Percentiles rank a stretch among this genome's conserved stretches.
phyloP scores from a whole-genome alignment of 768 basidiomycete species.

The Amyloporia xantha region DNA sequence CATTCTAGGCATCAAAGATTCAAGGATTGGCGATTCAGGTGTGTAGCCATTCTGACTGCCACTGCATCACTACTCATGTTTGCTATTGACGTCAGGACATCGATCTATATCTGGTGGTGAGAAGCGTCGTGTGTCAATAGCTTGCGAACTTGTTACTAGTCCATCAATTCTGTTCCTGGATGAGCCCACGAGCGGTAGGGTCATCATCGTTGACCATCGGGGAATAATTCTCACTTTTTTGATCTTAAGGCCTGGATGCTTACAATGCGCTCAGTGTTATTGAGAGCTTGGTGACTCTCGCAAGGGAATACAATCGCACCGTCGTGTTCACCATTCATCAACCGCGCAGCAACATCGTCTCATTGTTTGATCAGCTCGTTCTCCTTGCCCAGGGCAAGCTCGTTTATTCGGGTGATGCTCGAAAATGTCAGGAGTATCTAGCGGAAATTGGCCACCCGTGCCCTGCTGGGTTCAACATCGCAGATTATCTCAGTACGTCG shows the following conservation, averaged over 20 bases:
- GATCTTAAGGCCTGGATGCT: constrained; percentile 73
- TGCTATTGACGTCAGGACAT: constrained; percentile 40
- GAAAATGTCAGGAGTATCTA: constrained; percentile 77
- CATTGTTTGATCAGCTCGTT: constrained; percentile 88
- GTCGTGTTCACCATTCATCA: constrained; percentile 98
- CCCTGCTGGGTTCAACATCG: constrained; percentile 93
- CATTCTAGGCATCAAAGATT: constrained; percentile 84
- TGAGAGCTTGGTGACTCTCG: constrained; percentile 79
- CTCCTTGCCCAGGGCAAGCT: constrained; percentile 78
- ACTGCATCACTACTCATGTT: constrained; percentile 4
- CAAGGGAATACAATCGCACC: constrained; percentile 85
- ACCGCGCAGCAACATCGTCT: constrained; percentile 95
- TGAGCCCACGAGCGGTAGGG: constrained; percentile 92
- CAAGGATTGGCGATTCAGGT: constrained; percentile 85
- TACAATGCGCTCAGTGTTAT: constrained; percentile 96
- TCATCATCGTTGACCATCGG: constrained; percentile 2
- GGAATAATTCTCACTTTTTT: constrained; percentile 1
- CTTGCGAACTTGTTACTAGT: constrained; percentile 95
- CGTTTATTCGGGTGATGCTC: constrained; percentile 77
- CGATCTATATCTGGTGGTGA: constrained; percentile 96
- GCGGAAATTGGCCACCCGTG: constrained; percentile 73
- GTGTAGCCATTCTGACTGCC: constrained; percentile 18
- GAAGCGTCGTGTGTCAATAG: constrained; percentile 94
- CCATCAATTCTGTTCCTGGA: constrained; percentile 96
- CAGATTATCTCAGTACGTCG: constrained; percentile 86